Percentiles rank a stretch among this genome's conserved stretches.
phyloP scores from a whole-genome alignment of 2,329 filamentous ascomycete species.

The Aureobasidium pullulans region DNA sequence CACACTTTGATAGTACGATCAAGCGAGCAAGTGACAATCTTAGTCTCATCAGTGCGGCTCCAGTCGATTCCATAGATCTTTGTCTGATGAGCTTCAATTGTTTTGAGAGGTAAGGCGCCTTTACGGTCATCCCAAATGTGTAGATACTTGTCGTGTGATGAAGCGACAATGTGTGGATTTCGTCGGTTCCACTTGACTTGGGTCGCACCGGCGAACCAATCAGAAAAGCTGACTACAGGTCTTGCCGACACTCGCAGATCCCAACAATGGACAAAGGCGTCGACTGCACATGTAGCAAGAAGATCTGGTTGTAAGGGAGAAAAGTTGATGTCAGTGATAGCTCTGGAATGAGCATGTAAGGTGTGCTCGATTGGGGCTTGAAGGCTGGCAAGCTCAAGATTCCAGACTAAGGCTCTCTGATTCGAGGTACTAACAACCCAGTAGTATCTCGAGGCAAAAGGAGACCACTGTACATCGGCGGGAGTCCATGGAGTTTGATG shows the following conservation, averaged over 20 bases:
- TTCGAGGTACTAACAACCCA: slow-evolving; percentile 95
- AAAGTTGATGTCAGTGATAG: slow-evolving; percentile 95
- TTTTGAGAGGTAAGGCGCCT: slow-evolving; percentile 68
- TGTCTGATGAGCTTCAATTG: slow-evolving; percentile 79
- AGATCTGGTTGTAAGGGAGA: slow-evolving; percentile 86
- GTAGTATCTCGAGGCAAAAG: slow-evolving; percentile 79
- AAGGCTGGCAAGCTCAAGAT: slow-evolving; percentile 62
- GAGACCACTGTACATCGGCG: slow-evolving; percentile 94
- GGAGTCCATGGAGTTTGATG: slow-evolving; percentile 91
- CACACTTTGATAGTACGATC: slow-evolving; percentile 92
- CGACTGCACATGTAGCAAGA: slow-evolving; percentile 82
- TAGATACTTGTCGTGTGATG: slow-evolving; percentile 79
- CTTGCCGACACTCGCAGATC: slow-evolving; percentile 68
- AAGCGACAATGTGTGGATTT: slow-evolving; percentile 78
- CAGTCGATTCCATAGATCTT: slow-evolving; percentile 96
- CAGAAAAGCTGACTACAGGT: slow-evolving; percentile 73
- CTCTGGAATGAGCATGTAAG: slow-evolving; percentile 74
- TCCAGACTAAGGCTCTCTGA: slow-evolving; percentile 91
- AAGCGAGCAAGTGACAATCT: slow-evolving; percentile 78
- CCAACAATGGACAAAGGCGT: slow-evolving; percentile 91
- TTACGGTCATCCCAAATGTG: slow-evolving; percentile 87
- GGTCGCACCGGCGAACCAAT: slow-evolving; percentile 89
- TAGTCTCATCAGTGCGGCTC: slow-evolving; percentile 68
- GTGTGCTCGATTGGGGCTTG: slow-evolving; percentile 84
- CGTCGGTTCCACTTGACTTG: slow-evolving; percentile 94